Conservation (phyloP, 2,329 filamentous ascomycete genomes). For the Hypomyces perniciosus region DNA sequence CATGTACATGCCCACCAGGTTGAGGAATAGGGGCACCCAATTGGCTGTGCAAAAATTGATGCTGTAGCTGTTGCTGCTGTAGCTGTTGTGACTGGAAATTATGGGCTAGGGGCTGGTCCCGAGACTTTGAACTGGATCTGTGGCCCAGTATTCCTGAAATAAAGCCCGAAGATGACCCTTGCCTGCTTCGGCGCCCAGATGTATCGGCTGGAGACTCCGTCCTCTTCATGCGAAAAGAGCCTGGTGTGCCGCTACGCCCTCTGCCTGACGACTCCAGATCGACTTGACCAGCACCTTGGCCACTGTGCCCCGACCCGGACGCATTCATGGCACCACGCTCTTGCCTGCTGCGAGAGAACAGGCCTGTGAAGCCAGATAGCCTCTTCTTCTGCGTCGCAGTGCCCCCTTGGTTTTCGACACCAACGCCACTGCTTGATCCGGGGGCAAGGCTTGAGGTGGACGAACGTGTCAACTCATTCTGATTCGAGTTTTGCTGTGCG, state of each 20-base stretch:
- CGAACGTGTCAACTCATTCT: slow-evolving; percentile 17
- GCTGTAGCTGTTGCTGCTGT: slow-evolving; percentile 11
- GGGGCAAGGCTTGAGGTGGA: slow-evolving; percentile 19
- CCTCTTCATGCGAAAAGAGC: slow-evolving; percentile 10
- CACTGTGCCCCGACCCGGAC: not conserved
- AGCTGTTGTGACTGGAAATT: slow-evolving; percentile 12
- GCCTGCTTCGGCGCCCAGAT: slow-evolving; percentile 20
- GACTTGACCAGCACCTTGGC: not conserved
- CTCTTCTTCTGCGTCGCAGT: slow-evolving; percentile 34
- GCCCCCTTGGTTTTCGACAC: slow-evolving; percentile 5
- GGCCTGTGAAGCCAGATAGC: slow-evolving; percentile 34
- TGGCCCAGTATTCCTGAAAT: slow-evolving; percentile 26
- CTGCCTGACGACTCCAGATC: slow-evolving; percentile 13
- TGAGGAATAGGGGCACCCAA: slow-evolving; percentile 1
- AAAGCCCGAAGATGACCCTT: slow-evolving; percentile 25
- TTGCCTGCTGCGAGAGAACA: slow-evolving; percentile 21
- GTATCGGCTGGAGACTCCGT: not conserved
- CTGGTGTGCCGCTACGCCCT: slow-evolving; percentile 20
- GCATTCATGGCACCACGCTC: not conserved
- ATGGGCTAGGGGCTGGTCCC: slow-evolving; percentile 10
- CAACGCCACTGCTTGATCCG: slow-evolving; percentile 14
- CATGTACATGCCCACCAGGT: not conserved
- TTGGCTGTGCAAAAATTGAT: slow-evolving; percentile 12
- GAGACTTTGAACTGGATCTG: slow-evolving; percentile 15
- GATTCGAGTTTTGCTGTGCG: slow-evolving; percentile 14